These are phyloP conservation scores for Geotrichum carabidarum DNA, from an alignment of 1,139 yeast genomes.

Conservation along the genomic window DNA sequence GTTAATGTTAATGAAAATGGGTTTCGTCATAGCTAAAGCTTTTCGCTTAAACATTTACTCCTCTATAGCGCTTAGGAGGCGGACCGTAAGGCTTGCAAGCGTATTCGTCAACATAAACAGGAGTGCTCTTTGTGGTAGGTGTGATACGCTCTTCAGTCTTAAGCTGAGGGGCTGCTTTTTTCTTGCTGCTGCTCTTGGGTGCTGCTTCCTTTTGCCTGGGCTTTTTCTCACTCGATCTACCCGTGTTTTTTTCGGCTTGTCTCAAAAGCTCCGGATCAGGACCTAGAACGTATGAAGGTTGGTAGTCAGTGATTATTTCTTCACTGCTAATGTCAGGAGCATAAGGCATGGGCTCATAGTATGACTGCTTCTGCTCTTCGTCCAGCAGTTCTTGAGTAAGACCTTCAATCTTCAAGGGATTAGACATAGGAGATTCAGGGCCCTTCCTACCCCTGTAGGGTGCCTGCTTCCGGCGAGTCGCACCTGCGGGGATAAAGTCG, in stretches of 20 bases:
- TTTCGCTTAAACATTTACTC: slow-evolving; percentile 24
- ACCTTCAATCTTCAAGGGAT: slow-evolving; percentile 1
- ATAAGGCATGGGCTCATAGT: slow-evolving; percentile 2
- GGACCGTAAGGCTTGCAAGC: slow-evolving; percentile 34
- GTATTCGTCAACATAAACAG: slow-evolving; percentile 27
- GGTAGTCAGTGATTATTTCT: not conserved
- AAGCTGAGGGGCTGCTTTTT: not conserved
- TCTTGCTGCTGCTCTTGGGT: not conserved
- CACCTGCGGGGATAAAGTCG: slow-evolving; percentile 7
- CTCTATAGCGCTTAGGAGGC: slow-evolving; percentile 33
- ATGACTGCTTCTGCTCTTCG: slow-evolving; percentile 1
- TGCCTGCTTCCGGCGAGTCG: not conserved
- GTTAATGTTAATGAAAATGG: not conserved
- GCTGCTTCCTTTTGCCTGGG: not conserved
- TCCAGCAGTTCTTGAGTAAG: not conserved
- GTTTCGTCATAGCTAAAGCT: not conserved
- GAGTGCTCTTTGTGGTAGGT: slow-evolving; percentile 2
- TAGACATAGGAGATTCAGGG: not conserved
- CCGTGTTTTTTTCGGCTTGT: not conserved
- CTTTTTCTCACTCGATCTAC: not conserved
- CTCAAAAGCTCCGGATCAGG: slow-evolving; percentile 1
- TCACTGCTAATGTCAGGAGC: slow-evolving; percentile 5
- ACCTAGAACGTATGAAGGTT: not conserved
- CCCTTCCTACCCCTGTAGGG: not conserved
- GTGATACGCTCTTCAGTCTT: slow-evolving; percentile 4